Base-by-base conservation (phyloP, 495 filamentous ascomycete species). In the Penicillium argentinense region DNA sequence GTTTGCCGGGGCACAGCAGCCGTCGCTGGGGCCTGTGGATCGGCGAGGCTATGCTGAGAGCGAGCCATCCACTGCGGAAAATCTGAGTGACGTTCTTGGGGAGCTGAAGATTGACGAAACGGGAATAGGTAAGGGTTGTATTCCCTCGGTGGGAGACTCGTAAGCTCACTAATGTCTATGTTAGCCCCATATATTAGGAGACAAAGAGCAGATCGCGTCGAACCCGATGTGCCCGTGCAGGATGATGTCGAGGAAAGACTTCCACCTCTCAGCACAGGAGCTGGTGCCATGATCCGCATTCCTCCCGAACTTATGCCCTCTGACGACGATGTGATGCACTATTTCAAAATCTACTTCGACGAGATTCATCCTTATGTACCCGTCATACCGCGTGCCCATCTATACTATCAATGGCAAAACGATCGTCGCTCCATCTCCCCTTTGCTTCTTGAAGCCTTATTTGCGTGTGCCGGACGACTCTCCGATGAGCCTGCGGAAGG, bases 331-430 rank as follows among this genome's bases (percentile, higher is more conserved):
- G 85, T 87, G 17, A 70, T 89, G 67, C 75, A 87, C 24, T 95
- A 91, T 62, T 96, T 99, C 66, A 84, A 93, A 28, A 86, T 96
- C 30, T 99, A 90, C 57, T 99, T 99, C 57, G 73, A 77, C 41
- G 82, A 96, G 53, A 88, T 97, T 25, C 93, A 99, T 54, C 92
- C 95, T 6, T 99, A 97, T 59, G 84, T 95, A n/a, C 93, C 93
- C 0, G 89, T 99, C 1, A 68, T 97, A 44, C 92, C 95, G 64
- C 85, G 89, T 56, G 66, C 79, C 12, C 80, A 86, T 39, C 83
- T 99, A 42, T 96, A 93, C 61, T 85, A 88, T 12, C 91, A 96
- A 72, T 99, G 95, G 95, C 82, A 87, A 45, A 84, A 84, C 30
- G 86, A 92, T 51, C 81, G 89, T 42, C 81, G 85, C 24, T 84